phyloP scores from a whole-genome alignment of 1,139 yeast genomes.

The Meyerozyma guilliermondii region DNA sequence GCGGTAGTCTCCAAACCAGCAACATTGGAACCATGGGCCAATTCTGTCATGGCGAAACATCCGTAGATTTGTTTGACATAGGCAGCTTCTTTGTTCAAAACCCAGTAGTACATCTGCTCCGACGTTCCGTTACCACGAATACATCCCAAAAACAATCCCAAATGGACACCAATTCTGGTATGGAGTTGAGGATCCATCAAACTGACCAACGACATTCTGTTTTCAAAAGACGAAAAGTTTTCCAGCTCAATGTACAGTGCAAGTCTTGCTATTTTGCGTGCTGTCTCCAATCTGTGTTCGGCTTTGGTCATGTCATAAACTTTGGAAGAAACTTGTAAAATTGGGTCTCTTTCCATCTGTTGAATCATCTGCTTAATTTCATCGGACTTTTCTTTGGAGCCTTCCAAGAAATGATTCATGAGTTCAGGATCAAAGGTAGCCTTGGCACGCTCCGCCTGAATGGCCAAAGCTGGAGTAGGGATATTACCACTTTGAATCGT shows the following conservation, averaged over 20 bases:
- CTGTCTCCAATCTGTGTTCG: conserved; percentile 41
- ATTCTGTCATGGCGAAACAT: conserved; percentile 91
- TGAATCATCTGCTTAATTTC: conserved; percentile 31
- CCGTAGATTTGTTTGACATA: conserved; percentile 69
- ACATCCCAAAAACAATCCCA: conserved; percentile 46
- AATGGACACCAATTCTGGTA: conserved; percentile 46
- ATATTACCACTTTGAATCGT: conserved; percentile 4
- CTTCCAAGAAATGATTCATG: conserved; percentile 47
- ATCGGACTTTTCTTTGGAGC: conserved; percentile 30
- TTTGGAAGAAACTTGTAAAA: conserved; percentile 31
- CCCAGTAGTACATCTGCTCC: conserved; percentile 66
- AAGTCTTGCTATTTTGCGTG: conserved; percentile 38
- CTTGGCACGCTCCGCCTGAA: conserved; percentile 30
- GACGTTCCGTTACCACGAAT: conserved; percentile 48
- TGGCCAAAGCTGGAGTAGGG: conserved; percentile 35
- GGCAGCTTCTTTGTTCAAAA: conserved; percentile 65
- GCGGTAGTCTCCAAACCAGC: conserved; percentile 94
- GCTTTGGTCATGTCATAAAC: conserved; percentile 37
- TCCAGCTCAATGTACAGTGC: conserved; percentile 42
- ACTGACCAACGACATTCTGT: conserved; percentile 37
- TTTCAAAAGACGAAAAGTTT: conserved; percentile 28
- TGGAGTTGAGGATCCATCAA: conserved; percentile 47
- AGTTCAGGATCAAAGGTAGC: conserved; percentile 34
- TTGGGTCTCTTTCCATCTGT: conserved; percentile 48
- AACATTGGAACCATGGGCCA: conserved; percentile 92